Evolutionary conservation across 768 basidiomycete species (phyloP), one percentile per base, ranked within the genome.

Genomic region (Boletus insuetus): DNA sequence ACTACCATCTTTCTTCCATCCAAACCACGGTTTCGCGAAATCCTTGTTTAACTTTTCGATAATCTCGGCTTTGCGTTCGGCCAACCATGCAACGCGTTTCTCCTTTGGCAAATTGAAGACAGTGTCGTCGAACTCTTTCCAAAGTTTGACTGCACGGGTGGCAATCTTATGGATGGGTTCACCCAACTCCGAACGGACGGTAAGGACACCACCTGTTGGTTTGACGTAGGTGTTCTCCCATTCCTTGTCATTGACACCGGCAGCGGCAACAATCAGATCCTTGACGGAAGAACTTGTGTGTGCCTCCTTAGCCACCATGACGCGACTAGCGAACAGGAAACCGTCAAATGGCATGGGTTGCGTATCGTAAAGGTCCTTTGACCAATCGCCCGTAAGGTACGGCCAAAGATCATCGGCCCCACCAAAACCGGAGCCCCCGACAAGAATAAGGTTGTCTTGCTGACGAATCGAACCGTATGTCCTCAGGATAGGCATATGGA

Each of bases 111-210:
- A 72, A 71, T 87, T 89, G 82, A 98, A 99, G 53, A 99, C 90
- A 22, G 87, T 92, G 64, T 96, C 87, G 66, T 99, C 97, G 69
- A 98, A 98, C 77, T 98, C 95, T 73, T 94, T 94, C 97, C 97
- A 99, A 40, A 99, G 80, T 79, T 91, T 98, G 72, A 99, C 92
- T 35, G 83, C 97, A 46, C 97, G 90, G 40, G 87, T 99, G 34
- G 97, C 95, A 68, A 99, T 91, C 79, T 99, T 99, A 79, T 99
- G 97, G 64, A 98, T 98, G 12, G 97, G 97, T 73, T 99, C 97
- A 39, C 95, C 95, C 46, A 99, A 83, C 78, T 99, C 97, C 5
- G 96, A 98, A 61, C 88, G 90, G 58, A 99, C 97, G 7, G 96
- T 98, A 58, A 98, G 81, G 62, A 98, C 89, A 35, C 97, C 96